Conservation (phyloP, 2,329 filamentous ascomycete genomes). For the Sporothrix curviconia region DNA sequence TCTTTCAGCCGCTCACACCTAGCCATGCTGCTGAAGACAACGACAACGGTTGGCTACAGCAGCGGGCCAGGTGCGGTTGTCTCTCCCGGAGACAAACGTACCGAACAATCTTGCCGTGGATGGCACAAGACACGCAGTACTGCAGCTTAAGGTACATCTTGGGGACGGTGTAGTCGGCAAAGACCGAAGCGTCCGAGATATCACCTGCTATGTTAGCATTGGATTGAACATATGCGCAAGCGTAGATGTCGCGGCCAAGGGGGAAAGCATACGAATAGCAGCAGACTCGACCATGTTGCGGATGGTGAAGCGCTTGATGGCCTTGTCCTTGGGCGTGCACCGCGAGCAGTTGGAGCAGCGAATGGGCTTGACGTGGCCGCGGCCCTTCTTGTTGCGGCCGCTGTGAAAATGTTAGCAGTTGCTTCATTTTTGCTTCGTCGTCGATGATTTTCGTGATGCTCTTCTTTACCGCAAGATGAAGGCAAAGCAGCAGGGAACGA, state of each 20-base stretch:
- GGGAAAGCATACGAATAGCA: conserved; percentile 80
- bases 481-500: too few relatives aligned
- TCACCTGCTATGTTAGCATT: conserved; percentile 62
- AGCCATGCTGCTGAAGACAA: neutral
- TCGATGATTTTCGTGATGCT: too few relatives aligned
- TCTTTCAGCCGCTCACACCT: conserved; percentile 40
- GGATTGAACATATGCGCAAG: neutral
- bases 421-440: neutral
- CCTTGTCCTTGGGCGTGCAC: conserved; percentile 99
- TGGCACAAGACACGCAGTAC: conserved; percentile 99
- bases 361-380: conserved; percentile 99
- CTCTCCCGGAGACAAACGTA: conserved; percentile 63
- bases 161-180: conserved; percentile 97
- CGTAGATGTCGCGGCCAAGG: neutral
- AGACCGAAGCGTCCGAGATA: conserved; percentile 99
- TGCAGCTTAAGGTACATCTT: conserved; percentile 99
- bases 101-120: conserved; percentile 99
- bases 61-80: conserved; percentile 40
- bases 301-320: conserved; percentile 99
- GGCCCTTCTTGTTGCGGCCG: conserved; percentile 99
- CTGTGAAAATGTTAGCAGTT: conserved; percentile 40
- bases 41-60: conserved; percentile 16
- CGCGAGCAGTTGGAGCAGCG: conserved; percentile 67
- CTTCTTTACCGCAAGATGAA: too few relatives aligned
- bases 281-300: conserved; percentile 99